Evolutionary conservation across 1,284 basidiomycete genomes (phyloP).

Genomic region (Entoloma clypeatum): DNA sequence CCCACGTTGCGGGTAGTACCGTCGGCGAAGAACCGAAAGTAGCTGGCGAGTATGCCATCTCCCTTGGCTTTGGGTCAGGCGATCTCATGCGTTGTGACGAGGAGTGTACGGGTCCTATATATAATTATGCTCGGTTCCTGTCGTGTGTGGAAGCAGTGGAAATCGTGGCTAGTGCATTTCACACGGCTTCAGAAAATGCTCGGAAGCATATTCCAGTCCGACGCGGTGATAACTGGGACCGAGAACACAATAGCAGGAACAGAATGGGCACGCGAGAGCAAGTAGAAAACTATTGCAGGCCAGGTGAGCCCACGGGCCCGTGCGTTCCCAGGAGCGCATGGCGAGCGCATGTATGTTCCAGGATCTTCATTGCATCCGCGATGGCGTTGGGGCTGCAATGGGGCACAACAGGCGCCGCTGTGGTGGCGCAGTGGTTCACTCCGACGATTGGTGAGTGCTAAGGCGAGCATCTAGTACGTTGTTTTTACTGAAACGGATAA

Average conservation of each 20-base stretch:
- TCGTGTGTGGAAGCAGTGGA: conserved; percentile 25
- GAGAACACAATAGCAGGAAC: conserved; percentile 7
- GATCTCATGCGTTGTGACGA: conserved; percentile 18
- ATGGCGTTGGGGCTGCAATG: conserved; percentile 36
- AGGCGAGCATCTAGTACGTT: not conserved
- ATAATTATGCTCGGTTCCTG: conserved; percentile 27
- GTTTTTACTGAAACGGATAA: not conserved
- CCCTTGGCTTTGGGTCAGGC: not conserved
- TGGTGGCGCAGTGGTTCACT: conserved; percentile 35
- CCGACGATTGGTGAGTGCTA: conserved; percentile 31
- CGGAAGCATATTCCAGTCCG: conserved; percentile 13
- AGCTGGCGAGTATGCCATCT: conserved; percentile 9
- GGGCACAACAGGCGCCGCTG: conserved; percentile 34
- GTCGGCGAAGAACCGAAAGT: too few relatives aligned
- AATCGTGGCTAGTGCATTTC: conserved; percentile 17
- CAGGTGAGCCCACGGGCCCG: not conserved
- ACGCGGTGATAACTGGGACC: conserved; percentile 3
- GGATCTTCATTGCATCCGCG: conserved; percentile 33
- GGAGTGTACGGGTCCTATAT: conserved; percentile 23
- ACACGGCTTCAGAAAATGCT: conserved; percentile 10
- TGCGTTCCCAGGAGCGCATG: conserved; percentile 16
- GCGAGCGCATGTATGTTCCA: conserved; percentile 26
- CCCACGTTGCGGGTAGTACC: conserved; percentile 25
- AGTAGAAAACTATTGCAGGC: conserved; percentile 25
- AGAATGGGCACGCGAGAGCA: conserved; percentile 23